phyloP scores from a whole-genome alignment of 1,139 yeast species.

The Candida dubliniensis region DNA sequence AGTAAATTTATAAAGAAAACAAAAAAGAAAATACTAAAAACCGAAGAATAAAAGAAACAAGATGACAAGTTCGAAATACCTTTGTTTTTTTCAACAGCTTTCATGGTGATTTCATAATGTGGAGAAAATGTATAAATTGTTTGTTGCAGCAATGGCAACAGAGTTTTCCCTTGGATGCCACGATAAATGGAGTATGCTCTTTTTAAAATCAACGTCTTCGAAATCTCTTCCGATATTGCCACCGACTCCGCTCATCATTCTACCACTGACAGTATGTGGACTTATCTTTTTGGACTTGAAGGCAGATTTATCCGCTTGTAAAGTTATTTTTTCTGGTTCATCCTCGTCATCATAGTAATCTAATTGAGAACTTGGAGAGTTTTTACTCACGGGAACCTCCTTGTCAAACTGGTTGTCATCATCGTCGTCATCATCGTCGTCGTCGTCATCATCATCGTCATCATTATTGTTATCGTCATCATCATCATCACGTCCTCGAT shows the following conservation, averaged over 20 bases:
- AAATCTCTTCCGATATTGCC: slow-evolving; percentile 50
- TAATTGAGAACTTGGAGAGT: slow-evolving; percentile 37
- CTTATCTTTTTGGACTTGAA: slow-evolving; percentile 74
- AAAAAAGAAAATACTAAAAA: not conserved
- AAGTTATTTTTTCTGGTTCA: slow-evolving; percentile 68
- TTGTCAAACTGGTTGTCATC: slow-evolving; percentile 44
- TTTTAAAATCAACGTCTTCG: slow-evolving; percentile 89
- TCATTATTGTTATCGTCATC: slow-evolving; percentile 15
- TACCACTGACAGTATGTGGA: slow-evolving; percentile 37
- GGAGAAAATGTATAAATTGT: slow-evolving; percentile 81
- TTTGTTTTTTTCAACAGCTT: not conserved
- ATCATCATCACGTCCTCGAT: slow-evolving; percentile 31
- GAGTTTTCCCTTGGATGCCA: slow-evolving; percentile 98
- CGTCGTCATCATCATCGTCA: slow-evolving; percentile 26
- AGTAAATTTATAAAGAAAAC: not conserved
- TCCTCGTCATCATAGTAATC: slow-evolving; percentile 46
- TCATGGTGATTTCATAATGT: slow-evolving; percentile 42
- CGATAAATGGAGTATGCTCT: slow-evolving; percentile 90
- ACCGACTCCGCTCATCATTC: slow-evolving; percentile 49
- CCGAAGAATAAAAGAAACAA: not conserved
- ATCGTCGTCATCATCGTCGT: slow-evolving; percentile 40
- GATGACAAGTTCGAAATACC: not conserved
- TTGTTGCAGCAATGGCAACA: slow-evolving; percentile 98
- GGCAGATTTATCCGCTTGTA: slow-evolving; percentile 98
- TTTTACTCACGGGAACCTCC: slow-evolving; percentile 31